These are phyloP conservation scores for Lycium barbarum DNA, from an alignment of 257 asterid genomes.

Conservation along the genomic window DNA sequence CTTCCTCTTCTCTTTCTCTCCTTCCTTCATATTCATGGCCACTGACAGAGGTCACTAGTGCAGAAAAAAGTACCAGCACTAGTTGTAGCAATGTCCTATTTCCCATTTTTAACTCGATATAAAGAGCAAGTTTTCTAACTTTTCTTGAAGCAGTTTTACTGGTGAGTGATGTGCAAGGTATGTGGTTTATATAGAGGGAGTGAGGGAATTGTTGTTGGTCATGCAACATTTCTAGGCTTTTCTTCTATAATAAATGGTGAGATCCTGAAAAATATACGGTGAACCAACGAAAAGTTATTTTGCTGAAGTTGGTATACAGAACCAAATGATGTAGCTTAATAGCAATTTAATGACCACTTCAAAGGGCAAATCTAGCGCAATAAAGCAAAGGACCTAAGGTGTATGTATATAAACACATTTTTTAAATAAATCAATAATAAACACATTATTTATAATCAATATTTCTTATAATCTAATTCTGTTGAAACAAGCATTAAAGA, in stretches of 20 bases:
- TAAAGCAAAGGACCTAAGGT: background rate
- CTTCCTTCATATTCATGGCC: conserved; percentile 22
- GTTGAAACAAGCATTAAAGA: background rate
- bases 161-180: background rate
- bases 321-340: background rate
- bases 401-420: no score
- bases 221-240: conserved; percentile 49
- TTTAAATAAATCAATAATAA: background rate
- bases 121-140: background rate
- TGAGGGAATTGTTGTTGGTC: conserved; percentile 51
- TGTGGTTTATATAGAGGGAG: conserved; percentile 44
- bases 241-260: background rate
- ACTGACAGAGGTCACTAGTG: conserved; percentile 35
- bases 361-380: background rate
- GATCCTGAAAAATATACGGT: background rate
- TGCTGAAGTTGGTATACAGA: no score
- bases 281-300: background rate
- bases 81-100: conserved; percentile 25
- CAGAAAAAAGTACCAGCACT: conserved; percentile 38
- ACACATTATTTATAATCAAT: background rate
- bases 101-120: conserved; percentile 14
- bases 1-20: background rate
- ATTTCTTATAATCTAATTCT: background rate
- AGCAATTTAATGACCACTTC: background rate
- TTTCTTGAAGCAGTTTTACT: background rate